A percentile compares a stretch with the other conserved stretches of the same genome.
phyloP scores from a whole-genome alignment of 1,284 basidiomycete genomes.

The Uromyces viciae-fabae region DNA sequence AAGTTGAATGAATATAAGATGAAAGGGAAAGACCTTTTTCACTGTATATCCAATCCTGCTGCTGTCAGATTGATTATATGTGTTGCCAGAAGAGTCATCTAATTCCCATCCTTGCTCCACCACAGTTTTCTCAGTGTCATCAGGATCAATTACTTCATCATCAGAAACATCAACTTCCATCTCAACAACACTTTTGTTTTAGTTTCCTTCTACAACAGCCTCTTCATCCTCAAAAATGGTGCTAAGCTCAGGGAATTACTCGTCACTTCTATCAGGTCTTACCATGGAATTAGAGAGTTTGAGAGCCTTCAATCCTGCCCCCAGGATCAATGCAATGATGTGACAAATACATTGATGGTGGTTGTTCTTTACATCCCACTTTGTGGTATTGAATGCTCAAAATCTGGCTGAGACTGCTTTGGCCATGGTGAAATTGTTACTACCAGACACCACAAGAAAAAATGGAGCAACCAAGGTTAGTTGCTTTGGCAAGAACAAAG shows the following conservation, averaged over 20 bases:
- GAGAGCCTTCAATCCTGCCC: not conserved
- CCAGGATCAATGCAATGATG: not conserved
- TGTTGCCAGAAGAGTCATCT: not conserved
- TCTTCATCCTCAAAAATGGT: not conserved
- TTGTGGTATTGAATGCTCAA: no score
- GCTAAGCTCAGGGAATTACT: not conserved
- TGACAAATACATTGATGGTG: slow-evolving; percentile 3
- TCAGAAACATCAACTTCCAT: not conserved
- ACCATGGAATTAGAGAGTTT: not conserved
- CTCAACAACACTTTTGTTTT: not conserved
- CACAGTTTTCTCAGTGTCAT: not conserved
- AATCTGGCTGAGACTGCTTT: no score
- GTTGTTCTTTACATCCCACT: not conserved
- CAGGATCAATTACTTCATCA: not conserved
- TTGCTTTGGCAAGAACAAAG: no score
- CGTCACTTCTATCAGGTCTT: not conserved
- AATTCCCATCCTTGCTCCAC: not conserved
- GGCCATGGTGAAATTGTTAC: no score
- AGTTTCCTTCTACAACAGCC: not conserved
- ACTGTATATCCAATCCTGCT: not conserved
- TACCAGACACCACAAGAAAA: no score
- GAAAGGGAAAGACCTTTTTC: not conserved
- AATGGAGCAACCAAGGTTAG: no score
- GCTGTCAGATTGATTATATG: not conserved
- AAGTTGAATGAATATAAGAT: no score